A percentile compares a stretch with the other conserved stretches of the same genome.
Evolutionary conservation across 768 basidiomycete species (phyloP).

Genomic region (Rhodotorula graminis): DNA sequence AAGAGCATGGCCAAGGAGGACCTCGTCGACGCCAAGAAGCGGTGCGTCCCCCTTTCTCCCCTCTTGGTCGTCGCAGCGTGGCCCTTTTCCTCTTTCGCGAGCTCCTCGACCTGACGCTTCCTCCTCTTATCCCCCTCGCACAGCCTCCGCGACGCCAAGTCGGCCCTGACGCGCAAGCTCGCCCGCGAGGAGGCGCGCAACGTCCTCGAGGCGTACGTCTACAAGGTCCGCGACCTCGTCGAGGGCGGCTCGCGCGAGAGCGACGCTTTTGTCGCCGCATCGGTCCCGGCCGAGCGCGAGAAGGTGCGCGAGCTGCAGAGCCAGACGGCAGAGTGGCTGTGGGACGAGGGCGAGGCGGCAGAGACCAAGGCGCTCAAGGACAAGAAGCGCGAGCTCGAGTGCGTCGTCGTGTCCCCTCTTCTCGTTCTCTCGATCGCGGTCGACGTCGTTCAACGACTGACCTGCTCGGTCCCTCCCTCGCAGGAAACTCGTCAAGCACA

Average conservation of each 20-base stretch:
- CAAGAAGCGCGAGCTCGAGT: constrained; percentile 80
- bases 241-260: constrained; percentile 49
- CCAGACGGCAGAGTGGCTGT: constrained; percentile 75
- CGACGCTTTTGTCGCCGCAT: constrained; percentile 48
- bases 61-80: neutral
- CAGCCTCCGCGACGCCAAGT: constrained; percentile 74
- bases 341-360: constrained; percentile 75
- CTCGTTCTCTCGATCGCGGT: neutral
- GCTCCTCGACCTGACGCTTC: neutral
- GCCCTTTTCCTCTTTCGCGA: no score
- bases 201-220: constrained; percentile 85
- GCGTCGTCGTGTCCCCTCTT: constrained; percentile 47
- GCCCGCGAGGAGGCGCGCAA: constrained; percentile 86
- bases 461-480: constrained; percentile 56
- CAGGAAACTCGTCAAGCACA: constrained; percentile 67
- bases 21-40: constrained; percentile 61
- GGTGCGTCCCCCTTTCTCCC: constrained; percentile 54
- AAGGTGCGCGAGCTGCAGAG: constrained; percentile 63
- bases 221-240: constrained; percentile 77
- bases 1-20: constrained; percentile 61
- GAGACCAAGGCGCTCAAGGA: constrained; percentile 68
- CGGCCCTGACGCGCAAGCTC: constrained; percentile 67
- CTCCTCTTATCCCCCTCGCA: neutral
- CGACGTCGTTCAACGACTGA: no score
- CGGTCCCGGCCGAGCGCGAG: constrained; percentile 61